Percentiles rank a stretch among this genome's conserved stretches.
Evolutionary conservation across 768 basidiomycete genomes (phyloP).

Genomic region (Calocybe gangraenosa): DNA sequence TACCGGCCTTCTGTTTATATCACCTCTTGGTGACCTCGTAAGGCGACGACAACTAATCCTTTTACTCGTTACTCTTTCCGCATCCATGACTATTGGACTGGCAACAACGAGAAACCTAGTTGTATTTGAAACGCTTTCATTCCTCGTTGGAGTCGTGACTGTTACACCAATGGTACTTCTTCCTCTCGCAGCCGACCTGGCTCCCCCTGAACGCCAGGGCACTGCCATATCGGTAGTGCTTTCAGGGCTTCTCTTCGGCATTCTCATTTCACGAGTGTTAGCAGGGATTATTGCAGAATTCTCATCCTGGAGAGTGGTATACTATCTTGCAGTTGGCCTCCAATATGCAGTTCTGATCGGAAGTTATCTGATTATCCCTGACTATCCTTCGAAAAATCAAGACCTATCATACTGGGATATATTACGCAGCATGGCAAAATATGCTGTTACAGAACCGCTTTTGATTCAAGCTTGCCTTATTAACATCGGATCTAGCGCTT

Average conservation of each 20-base stretch:
- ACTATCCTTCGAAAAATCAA: slow-evolving; percentile 73
- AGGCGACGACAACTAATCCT: slow-evolving; percentile 69
- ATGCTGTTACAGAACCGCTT: slow-evolving; percentile 69
- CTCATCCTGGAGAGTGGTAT: slow-evolving; percentile 65
- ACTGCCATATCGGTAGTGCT: slow-evolving; percentile 71
- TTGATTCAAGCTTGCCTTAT: slow-evolving; percentile 65
- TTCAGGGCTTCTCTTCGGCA: slow-evolving; percentile 61
- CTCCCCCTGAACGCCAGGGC: slow-evolving; percentile 64
- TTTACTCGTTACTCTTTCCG: slow-evolving; percentile 47
- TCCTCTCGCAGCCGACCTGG: slow-evolving; percentile 74
- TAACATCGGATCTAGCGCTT: slow-evolving; percentile 55
- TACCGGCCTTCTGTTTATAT: slow-evolving; percentile 64
- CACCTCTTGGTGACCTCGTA: slow-evolving; percentile 79
- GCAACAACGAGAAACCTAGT: slow-evolving; percentile 52
- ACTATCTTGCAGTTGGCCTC: slow-evolving; percentile 70
- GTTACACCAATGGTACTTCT: slow-evolving; percentile 77
- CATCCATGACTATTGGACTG: slow-evolving; percentile 64
- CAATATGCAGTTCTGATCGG: slow-evolving; percentile 55
- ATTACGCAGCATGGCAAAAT: slow-evolving; percentile 70
- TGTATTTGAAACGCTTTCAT: slow-evolving; percentile 63
- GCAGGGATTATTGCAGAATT: slow-evolving; percentile 73
- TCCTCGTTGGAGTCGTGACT: slow-evolving; percentile 61
- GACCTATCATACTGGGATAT: slow-evolving; percentile 65
- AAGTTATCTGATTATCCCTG: slow-evolving; percentile 64
- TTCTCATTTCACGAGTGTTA: slow-evolving; percentile 69